These are phyloP conservation scores for Calonectria pauciramosa DNA, from an alignment of 2,329 filamentous ascomycete species.

Conservation along the genomic window DNA sequence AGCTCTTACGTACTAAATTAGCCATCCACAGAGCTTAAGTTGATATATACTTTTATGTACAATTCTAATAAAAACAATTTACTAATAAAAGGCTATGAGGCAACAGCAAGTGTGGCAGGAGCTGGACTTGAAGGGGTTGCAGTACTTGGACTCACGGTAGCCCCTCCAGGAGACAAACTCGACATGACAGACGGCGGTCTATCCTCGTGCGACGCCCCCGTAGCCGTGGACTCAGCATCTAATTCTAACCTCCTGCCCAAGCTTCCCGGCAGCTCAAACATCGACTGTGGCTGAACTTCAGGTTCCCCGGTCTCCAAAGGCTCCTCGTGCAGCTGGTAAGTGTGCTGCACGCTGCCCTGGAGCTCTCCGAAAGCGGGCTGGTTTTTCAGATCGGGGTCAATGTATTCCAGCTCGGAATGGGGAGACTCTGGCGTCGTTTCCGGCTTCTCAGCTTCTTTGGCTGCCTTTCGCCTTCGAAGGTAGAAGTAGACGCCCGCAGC, in stretches of 20 bases:
- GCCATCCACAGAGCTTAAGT: background rate
- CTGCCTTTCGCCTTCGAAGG: background rate
- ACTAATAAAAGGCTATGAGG: background rate
- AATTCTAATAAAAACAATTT: background rate
- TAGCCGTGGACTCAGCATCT: background rate
- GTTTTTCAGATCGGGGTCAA: background rate
- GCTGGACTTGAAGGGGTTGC: background rate
- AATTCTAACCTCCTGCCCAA: background rate
- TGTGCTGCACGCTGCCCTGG: background rate
- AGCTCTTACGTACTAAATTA: background rate
- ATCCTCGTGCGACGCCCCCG: background rate
- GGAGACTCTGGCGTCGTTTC: background rate
- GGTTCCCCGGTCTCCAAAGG: background rate
- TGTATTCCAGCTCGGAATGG: background rate
- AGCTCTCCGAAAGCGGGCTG: background rate
- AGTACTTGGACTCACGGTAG: background rate
- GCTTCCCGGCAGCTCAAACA: background rate
- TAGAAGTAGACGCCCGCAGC: background rate
- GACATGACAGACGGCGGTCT: background rate
- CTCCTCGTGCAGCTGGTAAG: background rate
- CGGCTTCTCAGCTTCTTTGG: background rate
- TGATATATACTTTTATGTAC: background rate
- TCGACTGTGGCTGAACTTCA: background rate
- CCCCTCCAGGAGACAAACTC: background rate
- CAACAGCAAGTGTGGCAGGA: background rate